These are phyloP conservation scores for Infundibulicybe gibba DNA, from an alignment of 768 basidiomycete species.

Conservation along the genomic window DNA sequence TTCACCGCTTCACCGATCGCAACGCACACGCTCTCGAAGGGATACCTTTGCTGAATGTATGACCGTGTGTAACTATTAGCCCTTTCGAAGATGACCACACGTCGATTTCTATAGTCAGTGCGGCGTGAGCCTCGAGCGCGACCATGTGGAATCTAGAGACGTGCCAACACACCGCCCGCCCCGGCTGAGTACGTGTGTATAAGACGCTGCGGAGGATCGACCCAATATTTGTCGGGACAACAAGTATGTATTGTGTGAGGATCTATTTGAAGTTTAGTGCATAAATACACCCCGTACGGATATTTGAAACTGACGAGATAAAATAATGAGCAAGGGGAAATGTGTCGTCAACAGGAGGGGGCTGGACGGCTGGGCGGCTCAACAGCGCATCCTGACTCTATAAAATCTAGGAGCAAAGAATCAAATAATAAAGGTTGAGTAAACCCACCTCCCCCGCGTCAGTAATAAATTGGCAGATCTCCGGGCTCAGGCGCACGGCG, in stretches of 20 bases:
- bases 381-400: constrained; percentile 31
- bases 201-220: constrained; percentile 46
- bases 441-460: constrained; percentile 25
- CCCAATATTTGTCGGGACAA: constrained; percentile 55
- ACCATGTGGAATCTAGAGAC: constrained; percentile 3
- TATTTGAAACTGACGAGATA: constrained; percentile 40
- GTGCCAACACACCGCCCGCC: constrained; percentile 51
- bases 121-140: not conserved
- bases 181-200: constrained; percentile 49
- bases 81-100: constrained; percentile 58
- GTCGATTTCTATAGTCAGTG: constrained; percentile 46
- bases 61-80: constrained; percentile 57
- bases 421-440: not conserved
- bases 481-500: constrained; percentile 29
- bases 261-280: constrained; percentile 24
- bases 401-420: no score
- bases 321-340: constrained; percentile 54
- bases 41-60: constrained; percentile 52
- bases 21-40: constrained; percentile 47
- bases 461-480: constrained; percentile 30
- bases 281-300: not conserved
- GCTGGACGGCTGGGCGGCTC: constrained; percentile 30
- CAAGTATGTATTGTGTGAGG: constrained; percentile 68
- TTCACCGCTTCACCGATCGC: constrained; percentile 45
- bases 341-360: constrained; percentile 32